Evolutionary conservation across 345 rosid species (phyloP), one percentile per base, ranked within the genome.

Genomic region (Rhodamnia argentea): DNA sequence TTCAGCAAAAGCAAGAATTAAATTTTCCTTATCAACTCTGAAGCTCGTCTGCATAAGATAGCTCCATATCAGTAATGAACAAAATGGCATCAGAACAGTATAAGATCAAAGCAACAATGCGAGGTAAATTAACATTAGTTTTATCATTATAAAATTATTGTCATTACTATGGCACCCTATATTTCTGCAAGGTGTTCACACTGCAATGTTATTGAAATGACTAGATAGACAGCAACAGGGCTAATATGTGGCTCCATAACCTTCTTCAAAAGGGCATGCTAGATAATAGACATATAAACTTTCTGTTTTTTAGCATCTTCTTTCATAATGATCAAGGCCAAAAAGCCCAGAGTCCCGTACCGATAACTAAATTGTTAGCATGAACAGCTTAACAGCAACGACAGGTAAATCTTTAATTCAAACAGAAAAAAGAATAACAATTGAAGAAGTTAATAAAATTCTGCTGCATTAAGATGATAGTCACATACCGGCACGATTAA

Each of bases 21-120:
- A 59, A 56, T 88, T 92, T 90, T 95, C 98, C 93, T 92, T 95
- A 85, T 93, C 97, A 90, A 88, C 90, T 92, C 91, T 94, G 82
- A 88, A 89, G 91, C 87, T 94, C 82, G 87, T 85, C 99, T 96
- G 95, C 92, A 62, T 78, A 84, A n/a, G 75, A 74, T 50, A 70
- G 60, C 52, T 84, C 82, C 62, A 29, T 37, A 70, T 70, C 78
- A 70, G 78, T 32, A 32, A 32, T 9, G 78, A 70, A 32, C 78
- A 70, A 70, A 64, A 83, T 14, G 24, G 42, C n/a, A 53, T 11
- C 8, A 10, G 24, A 57, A 83, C 37, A 83, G 44, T 37, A 42
- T 32, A 52, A 57, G 59, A 83, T 29, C 44, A 54, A 57, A 83
- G 50, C 26, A 83, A 32, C 27, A 13, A 54, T 5, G 42, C 20